Percentiles rank a stretch among this genome's conserved stretches.
phyloP scores from a whole-genome alignment of 1,284 basidiomycete genomes.

The Melampsora occidentalis region DNA sequence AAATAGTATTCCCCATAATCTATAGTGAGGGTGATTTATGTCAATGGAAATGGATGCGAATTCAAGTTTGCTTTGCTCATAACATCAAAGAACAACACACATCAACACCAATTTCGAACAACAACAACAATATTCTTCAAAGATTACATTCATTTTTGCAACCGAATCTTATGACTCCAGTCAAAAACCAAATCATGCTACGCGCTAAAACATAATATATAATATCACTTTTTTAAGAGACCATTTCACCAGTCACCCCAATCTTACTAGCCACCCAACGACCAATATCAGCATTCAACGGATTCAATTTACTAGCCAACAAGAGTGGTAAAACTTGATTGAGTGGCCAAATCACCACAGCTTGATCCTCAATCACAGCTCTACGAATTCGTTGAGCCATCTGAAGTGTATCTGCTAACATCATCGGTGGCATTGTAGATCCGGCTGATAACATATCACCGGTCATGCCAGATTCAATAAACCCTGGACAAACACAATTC shows the following conservation, averaged over 20 bases:
- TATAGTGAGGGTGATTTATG: no score
- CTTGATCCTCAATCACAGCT: constrained; percentile 19
- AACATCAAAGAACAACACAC: no score
- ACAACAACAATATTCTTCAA: no score
- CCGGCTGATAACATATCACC: constrained; percentile 34
- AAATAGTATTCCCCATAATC: no score
- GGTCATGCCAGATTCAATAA: constrained; percentile 40
- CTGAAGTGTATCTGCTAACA: constrained; percentile 13
- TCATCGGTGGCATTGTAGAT: constrained; percentile 26
- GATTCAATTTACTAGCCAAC: constrained; percentile 29
- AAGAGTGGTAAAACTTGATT: constrained; percentile 29
- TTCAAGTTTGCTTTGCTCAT: no score
- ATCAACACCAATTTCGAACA: no score
- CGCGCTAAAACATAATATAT: not conserved
- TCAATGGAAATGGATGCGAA: no score
- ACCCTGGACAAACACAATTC: constrained; percentile 37
- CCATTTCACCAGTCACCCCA: constrained; percentile 36
- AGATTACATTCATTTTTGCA: no score
- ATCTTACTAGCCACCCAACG: constrained; percentile 39
- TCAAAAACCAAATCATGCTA: no score
- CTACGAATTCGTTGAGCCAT: constrained; percentile 36
- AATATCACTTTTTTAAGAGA: constrained; percentile 7
- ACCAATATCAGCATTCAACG: constrained; percentile 27
- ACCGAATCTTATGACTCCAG: no score
- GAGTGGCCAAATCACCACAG: constrained; percentile 34